Evolutionary conservation across 2,329 filamentous ascomycete genomes (phyloP), one percentile per base, ranked within the genome.

Genomic region (Aspergillus pseudoviridinutans): DNA sequence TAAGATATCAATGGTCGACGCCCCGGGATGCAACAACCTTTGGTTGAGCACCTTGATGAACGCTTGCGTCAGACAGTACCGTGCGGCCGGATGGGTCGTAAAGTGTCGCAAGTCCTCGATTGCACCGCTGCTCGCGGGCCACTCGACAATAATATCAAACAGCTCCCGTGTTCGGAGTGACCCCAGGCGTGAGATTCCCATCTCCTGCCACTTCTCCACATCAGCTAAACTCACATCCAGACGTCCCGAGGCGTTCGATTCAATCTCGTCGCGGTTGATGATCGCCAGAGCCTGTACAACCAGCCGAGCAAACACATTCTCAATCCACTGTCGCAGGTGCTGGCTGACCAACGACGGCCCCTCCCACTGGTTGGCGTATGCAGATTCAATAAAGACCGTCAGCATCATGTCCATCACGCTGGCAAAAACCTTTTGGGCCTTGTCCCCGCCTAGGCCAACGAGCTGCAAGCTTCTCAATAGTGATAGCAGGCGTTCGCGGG

Each of bases 1-100:
- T n/a, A 89, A 71, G 2, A 89, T 87, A 57, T 88, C 82, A 0
- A 84, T 82, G 0, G 86, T 89, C 9, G 84, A 87, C 2, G 84
- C 84, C 8, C 85, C 86, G 4, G 84, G 83, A 64, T 87, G 85
- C 14, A 88, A 71, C 9, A 88, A 70, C 9, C 84, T 79, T 28
- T 77, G 75, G 22, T 79, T 79, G 2, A 87, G 71, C 44, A 80
- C 81, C 6, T 76, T 72, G 2, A 78, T 78, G 64, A 87, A 87
- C 49, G 76, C 77, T 4, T 75, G 75, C 4, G 82, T 84, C 14
- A 87, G 73, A 64, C 84, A 78, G 24, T 78, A 75, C 61, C 86
- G 81, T 8, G 83, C 81, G 2, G 78, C 76, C 2, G 82, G 75
- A 22, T 80, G 76, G 4, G 77, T 82, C 3, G 81, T 77, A 59